These are phyloP conservation scores for Oemleria cerasiformis DNA, from an alignment of 306 rosid genomes.

Conservation along the genomic window DNA sequence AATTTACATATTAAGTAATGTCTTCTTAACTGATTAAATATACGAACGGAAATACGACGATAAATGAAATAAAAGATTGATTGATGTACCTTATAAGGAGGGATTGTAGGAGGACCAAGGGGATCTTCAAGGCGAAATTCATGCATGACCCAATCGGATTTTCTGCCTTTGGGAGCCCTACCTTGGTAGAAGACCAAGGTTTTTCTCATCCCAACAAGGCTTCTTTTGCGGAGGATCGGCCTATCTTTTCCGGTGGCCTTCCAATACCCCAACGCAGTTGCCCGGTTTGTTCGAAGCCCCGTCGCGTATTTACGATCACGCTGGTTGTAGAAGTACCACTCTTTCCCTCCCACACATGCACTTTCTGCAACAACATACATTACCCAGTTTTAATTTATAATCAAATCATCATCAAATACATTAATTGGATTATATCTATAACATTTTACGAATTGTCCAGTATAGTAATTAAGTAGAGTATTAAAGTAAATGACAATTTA, in stretches of 20 bases:
- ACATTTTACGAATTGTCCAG: too few relatives aligned
- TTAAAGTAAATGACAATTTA: too few relatives aligned
- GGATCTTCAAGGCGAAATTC: conserved; percentile 78
- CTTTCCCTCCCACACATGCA: conserved; percentile 92
- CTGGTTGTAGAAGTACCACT: conserved; percentile 86
- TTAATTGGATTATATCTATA: too few relatives aligned
- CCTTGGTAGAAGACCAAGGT: conserved; percentile 93
- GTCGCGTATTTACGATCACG: conserved; percentile 86
- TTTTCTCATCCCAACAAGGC: conserved; percentile 87
- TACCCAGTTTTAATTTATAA: background rate
- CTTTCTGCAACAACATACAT: conserved; percentile 31
- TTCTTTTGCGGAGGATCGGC: conserved; percentile 44
- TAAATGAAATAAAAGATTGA: background rate
- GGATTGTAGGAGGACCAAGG: conserved; percentile 44
- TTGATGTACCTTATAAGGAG: conserved; percentile 54
- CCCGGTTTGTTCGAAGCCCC: conserved; percentile 83
- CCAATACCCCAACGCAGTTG: conserved; percentile 90
- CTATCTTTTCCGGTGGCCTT: conserved; percentile 95
- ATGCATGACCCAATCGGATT: conserved; percentile 94
- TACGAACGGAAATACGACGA: too few relatives aligned
- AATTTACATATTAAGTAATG: too few relatives aligned
- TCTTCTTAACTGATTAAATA: too few relatives aligned
- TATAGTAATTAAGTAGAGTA: too few relatives aligned
- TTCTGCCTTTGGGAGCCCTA: conserved; percentile 90
- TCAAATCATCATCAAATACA: too few relatives aligned